Evolutionary conservation across 225 moss, liverwort and hornwort genomes (phyloP).

Genomic region (Polytrichum formosum): DNA sequence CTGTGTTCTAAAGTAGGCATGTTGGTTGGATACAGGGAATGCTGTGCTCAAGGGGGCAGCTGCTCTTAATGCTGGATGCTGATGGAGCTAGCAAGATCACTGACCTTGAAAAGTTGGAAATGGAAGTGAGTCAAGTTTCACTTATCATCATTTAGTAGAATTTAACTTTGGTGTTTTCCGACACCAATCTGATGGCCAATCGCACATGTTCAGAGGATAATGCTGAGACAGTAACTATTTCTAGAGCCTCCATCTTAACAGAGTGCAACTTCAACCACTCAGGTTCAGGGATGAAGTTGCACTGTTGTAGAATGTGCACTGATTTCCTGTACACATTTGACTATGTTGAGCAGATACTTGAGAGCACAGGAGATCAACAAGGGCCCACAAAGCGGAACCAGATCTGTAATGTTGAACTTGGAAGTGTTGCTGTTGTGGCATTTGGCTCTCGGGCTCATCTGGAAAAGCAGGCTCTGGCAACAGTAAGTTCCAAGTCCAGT

Average conservation of each 20-base stretch:
- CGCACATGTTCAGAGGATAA: too few species aligned
- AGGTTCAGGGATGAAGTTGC: too few species aligned
- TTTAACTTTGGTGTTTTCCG: neutral
- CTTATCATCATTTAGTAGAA: neutral
- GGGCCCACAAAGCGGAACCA: constrained; percentile 18
- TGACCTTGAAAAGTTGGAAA: constrained; percentile 83
- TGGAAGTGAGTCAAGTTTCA: constrained; percentile 35
- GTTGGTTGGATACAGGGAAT: constrained; percentile 53
- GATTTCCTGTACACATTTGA: neutral
- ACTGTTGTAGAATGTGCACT: neutral
- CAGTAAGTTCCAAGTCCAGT: constrained; percentile 36
- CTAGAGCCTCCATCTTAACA: neutral
- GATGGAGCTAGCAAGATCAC: constrained; percentile 92
- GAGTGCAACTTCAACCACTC: neutral
- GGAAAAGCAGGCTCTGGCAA: constrained; percentile 86
- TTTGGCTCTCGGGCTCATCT: constrained; percentile 94
- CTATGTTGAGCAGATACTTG: constrained; percentile 37
- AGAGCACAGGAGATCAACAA: constrained; percentile 27
- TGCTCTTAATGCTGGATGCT: constrained; percentile 93
- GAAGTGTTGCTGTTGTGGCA: constrained; percentile 51
- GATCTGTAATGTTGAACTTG: constrained; percentile 22
- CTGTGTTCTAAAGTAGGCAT: constrained; percentile 4
- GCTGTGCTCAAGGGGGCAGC: constrained; percentile 80
- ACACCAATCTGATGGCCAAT: too few species aligned
- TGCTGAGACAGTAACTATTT: too few species aligned